Conservation (phyloP, 768 basidiomycete genomes). For the Lentinus brumalis region DNA sequence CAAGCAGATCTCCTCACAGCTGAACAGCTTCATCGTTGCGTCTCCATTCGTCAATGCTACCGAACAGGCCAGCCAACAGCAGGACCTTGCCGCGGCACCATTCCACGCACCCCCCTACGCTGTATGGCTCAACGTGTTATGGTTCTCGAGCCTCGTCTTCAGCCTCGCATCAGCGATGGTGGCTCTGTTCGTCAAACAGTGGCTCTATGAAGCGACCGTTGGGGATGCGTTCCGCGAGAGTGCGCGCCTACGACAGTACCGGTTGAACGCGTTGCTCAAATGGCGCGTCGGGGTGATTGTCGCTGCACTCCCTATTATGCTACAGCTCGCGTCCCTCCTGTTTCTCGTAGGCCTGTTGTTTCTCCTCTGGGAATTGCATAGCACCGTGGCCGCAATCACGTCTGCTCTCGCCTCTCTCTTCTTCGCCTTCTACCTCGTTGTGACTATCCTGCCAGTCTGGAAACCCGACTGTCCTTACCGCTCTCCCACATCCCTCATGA, state of each 20-base stretch:
- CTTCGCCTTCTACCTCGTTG: too few relatives aligned
- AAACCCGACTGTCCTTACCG: too few relatives aligned
- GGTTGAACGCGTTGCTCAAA: slow-evolving; percentile 18
- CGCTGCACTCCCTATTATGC: slow-evolving; percentile 13
- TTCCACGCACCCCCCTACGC: not conserved
- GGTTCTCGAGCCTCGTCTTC: slow-evolving; percentile 25
- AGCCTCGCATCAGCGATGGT: slow-evolving; percentile 25
- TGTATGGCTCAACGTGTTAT: slow-evolving; percentile 19
- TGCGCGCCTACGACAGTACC: slow-evolving; percentile 24
- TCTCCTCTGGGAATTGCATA: slow-evolving; percentile 15
- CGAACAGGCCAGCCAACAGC: too few relatives aligned
- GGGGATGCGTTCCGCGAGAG: slow-evolving; percentile 19
- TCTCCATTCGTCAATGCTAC: not conserved
- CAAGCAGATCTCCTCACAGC: slow-evolving; percentile 6
- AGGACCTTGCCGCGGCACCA: not conserved
- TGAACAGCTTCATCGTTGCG: not conserved
- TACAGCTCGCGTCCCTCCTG: slow-evolving; percentile 16
- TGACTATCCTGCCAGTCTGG: too few relatives aligned
- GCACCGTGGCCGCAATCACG: slow-evolving; percentile 5
- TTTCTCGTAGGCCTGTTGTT: slow-evolving; percentile 24
- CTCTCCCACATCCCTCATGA: too few relatives aligned
- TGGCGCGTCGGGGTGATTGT: slow-evolving; percentile 22
- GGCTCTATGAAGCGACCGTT: slow-evolving; percentile 22
- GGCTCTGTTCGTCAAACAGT: slow-evolving; percentile 28
- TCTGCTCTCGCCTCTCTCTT: too few relatives aligned